Evolutionary conservation across 805 yeast genomes (phyloP), one percentile per base, ranked within the genome.

Genomic region (Saccharomycopsis lassenensis): DNA sequence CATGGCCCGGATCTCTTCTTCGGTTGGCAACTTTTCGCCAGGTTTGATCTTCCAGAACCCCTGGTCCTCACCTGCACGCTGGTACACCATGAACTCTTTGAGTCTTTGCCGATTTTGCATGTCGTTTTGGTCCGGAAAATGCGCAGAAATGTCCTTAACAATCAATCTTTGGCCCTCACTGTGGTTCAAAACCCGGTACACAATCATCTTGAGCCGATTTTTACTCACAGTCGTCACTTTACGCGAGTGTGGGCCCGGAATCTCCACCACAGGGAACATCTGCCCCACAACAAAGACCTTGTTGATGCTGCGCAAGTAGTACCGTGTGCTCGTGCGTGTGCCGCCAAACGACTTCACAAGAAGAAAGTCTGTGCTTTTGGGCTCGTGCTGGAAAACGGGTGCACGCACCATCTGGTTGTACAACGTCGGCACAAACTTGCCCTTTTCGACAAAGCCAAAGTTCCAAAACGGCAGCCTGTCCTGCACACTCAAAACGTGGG

Each of bases 401-500:
- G 98, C 96, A 43, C 98, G 63, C 4, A 80, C 56, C 80, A 91
- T 78, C 49, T 85, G 81, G 54, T 89, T 91, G 60, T 91, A 91
- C 31, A 89, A 60, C 0, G 98, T 83, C 1, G 97, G 97, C 2
- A 87, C 95, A 37, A 85, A 74, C 48, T 80, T 84, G 2, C 98
- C 98, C 2, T 86, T 83, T 31, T 85, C 95, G 5, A 91, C 97
- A 59, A 81, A 83, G 1, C 98, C 98, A 61, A 86, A 91, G 55
- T 87, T 91, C 97, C 98, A 91, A 54, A 91, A 91, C 8, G 98
- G 96, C 5, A 95, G 83, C 49, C 93, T 70, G 58, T 91, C 98
- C 53, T 87, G 95, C 1, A 84, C 83, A n/a, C 95, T 96, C 24
- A 91, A 63, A 2, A 91, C 95, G 58, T 83, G 91, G 0, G 97